phyloP scores from a whole-genome alignment of 2,329 filamentous ascomycete genomes.

The Botrytis paeoniae region DNA sequence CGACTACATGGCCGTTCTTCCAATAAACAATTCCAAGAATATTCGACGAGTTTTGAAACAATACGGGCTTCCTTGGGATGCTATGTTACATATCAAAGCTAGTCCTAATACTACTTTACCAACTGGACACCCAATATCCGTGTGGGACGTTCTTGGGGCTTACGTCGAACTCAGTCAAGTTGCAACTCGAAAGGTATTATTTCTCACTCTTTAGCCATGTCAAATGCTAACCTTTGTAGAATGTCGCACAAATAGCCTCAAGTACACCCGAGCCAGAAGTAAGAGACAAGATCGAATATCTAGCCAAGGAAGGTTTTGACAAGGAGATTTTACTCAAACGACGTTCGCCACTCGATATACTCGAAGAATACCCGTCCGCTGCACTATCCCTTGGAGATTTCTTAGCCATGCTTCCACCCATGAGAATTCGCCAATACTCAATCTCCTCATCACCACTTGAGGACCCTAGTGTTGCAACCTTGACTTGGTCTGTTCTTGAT shows the following conservation, averaged over 20 bases:
- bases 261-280: slow-evolving; percentile 45
- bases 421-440: slow-evolving; percentile 76
- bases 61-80: slow-evolving; percentile 41
- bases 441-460: slow-evolving; percentile 70
- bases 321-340: slow-evolving; percentile 45
- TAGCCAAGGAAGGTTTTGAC: slow-evolving; percentile 38
- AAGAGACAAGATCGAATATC: slow-evolving; percentile 42
- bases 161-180: slow-evolving; percentile 60
- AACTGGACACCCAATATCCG: slow-evolving; percentile 47
- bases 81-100: slow-evolving; percentile 48
- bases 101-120: slow-evolving; percentile 43
- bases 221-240: slow-evolving; percentile 24
- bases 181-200: slow-evolving; percentile 47
- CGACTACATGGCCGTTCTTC: slow-evolving; percentile 28
- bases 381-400: slow-evolving; percentile 63
- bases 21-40: slow-evolving; percentile 22
- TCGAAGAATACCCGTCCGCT: slow-evolving; percentile 60
- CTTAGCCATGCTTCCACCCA: slow-evolving; percentile 69
- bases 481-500: slow-evolving; percentile 61
- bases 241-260: slow-evolving; percentile 49
- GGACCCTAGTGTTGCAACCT: slow-evolving; percentile 60
- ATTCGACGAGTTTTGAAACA: slow-evolving; percentile 33
- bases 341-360: slow-evolving; percentile 64
- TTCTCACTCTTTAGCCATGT: slow-evolving; percentile 21
- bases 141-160: slow-evolving; percentile 51